Base-by-base conservation (phyloP, 2,329 filamentous ascomycete species). In the Pyricularia grisea region DNA sequence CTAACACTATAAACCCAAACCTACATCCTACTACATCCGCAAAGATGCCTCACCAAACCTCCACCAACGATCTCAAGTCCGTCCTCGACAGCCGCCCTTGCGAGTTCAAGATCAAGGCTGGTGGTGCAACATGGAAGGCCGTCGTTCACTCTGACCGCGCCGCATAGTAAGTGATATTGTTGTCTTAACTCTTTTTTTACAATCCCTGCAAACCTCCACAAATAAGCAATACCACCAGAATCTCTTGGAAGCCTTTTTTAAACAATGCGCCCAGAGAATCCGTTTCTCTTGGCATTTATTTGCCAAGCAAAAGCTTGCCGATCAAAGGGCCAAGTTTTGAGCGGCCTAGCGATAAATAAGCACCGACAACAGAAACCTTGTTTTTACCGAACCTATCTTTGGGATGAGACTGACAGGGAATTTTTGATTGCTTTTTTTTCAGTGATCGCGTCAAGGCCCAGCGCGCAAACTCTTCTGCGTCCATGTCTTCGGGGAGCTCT, bases 101-200 rank as follows among this genome's bases (percentile, higher is more conserved):
- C 77, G 78, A 79, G 74, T 83, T 83, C 77, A 72, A 79, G 66
- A 79, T 83, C 77, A 80, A 79, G 77, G 78, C 81, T 68, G 81
- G 81, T 67, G 77, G 71, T 65, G 72, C 73, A 67, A 74, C 72
- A 68, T 77, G 77, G 72, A 72, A 75, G 68, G 83, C 81, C 74
- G 77, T 78, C 20, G 74, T 83, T 14, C 80, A 71, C 61, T 12
- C 82, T 71, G 81, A 83, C 73, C 81, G 81, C 69, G 69, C 73
- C 70, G 55, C 74, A 28, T 82, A 83, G 81, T 83, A 79, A 70
- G 81, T 79, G 28, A n/a, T 42, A 17, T 17, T 33, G 4, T 27
- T 61, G 30, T 36, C 2, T 61, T 10, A 23, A 60, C 3, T 20
- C 4, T 42, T 30, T 11, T 36, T 12, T 12, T 28, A 5, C 10